Conservation (phyloP, 192 early-diverging fungal genomes). For the Coemansia sp. region DNA sequence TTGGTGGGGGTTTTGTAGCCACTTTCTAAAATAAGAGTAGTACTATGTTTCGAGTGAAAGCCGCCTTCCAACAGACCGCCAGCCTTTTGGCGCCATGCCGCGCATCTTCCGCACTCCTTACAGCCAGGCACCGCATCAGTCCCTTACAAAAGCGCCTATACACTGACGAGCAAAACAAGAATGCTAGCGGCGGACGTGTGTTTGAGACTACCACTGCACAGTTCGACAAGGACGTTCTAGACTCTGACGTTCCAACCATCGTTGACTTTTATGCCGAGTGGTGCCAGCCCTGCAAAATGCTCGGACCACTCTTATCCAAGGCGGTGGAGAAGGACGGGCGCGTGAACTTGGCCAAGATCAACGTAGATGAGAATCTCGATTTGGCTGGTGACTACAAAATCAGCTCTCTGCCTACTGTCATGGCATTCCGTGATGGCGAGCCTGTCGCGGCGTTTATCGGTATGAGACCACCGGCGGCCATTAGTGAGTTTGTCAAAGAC, state of each 20-base stretch:
- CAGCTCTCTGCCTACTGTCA: conserved; percentile 73
- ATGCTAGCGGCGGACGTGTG: conserved; percentile 4
- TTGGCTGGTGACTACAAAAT: conserved; percentile 66
- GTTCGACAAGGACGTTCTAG: conserved; percentile 59
- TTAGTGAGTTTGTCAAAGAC: conserved; percentile 56
- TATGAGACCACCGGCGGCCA: conserved; percentile 41
- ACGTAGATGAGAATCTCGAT: conserved; percentile 68
- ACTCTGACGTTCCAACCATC: conserved; percentile 66
- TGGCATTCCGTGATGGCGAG: conserved; percentile 65
- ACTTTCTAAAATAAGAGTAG: background rate
- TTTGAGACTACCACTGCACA: conserved; percentile 58
- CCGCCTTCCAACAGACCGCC: background rate
- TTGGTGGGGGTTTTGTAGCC: background rate
- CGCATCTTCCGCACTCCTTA: background rate
- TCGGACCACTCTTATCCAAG: conserved; percentile 68
- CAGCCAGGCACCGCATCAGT: background rate
- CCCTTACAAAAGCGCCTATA: background rate
- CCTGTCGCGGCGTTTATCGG: conserved; percentile 70
- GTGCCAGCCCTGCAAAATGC: conserved; percentile 81
- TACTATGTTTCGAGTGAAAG: conserved; percentile 1
- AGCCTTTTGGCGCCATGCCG: background rate
- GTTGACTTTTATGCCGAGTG: conserved; percentile 80
- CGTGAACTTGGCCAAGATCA: conserved; percentile 71
- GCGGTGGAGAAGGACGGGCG: conserved; percentile 63
- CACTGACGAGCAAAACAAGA: conserved; percentile 1